phyloP scores from a whole-genome alignment of 768 basidiomycete genomes.

The Kwoniella botswanensis region DNA sequence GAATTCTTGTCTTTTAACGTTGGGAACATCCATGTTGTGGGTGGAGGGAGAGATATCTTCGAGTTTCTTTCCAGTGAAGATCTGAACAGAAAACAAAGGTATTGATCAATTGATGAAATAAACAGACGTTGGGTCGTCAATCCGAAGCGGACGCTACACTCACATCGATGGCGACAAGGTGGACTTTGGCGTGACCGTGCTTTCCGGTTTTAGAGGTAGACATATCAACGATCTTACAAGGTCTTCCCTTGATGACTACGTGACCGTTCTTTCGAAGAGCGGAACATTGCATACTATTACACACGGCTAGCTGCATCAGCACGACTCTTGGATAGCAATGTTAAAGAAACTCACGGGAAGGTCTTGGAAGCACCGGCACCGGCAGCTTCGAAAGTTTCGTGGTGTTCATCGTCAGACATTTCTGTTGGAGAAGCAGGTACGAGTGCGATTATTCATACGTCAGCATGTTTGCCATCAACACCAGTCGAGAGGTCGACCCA shows the following conservation, averaged over 20 bases:
- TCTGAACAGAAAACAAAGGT: constrained; percentile 63
- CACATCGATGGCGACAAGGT: constrained; percentile 95
- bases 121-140: too few relatives aligned
- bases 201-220: constrained; percentile 96
- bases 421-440: constrained; percentile 8
- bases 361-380: constrained; percentile 59
- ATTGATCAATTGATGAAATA: too few relatives aligned
- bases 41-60: constrained; percentile 69
- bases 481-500: too few relatives aligned
- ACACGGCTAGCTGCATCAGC: too few relatives aligned
- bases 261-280: constrained; percentile 72
- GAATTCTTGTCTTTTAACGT: constrained; percentile 88
- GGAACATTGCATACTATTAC: constrained; percentile 71
- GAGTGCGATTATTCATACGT: neutral
- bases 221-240: constrained; percentile 97
- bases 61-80: constrained; percentile 98
- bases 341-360: constrained; percentile 49
- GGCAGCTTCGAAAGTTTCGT: constrained; percentile 84
- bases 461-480: neutral
- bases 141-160: constrained; percentile 56
- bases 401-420: constrained; percentile 78
- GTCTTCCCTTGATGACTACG: constrained; percentile 96
- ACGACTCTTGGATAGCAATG: neutral
- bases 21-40: constrained; percentile 99
- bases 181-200: constrained; percentile 99